Percentiles rank a stretch among this genome's conserved stretches.
Conservation (phyloP, 1,139 yeast genomes). For the Geotrichum europaeum region DNA sequence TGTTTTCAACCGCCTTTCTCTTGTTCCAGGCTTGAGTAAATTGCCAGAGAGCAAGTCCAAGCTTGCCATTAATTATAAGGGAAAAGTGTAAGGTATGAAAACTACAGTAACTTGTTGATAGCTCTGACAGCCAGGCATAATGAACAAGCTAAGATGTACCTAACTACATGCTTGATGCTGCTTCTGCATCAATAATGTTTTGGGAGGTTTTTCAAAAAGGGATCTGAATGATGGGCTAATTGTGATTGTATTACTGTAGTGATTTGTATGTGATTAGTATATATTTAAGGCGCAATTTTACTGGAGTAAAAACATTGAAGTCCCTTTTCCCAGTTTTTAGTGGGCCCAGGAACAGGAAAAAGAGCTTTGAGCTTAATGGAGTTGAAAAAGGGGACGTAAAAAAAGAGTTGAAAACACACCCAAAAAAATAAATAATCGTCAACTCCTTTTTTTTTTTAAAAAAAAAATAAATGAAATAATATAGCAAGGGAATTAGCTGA, state of each 20-base stretch:
- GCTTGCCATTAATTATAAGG: too few species aligned
- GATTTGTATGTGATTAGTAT: neutral
- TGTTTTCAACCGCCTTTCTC: neutral
- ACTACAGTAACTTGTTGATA: neutral
- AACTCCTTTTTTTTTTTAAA: neutral
- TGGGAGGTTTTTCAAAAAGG: neutral
- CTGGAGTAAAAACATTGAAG: neutral
- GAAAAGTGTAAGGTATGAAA: neutral
- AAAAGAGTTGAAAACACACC: neutral
- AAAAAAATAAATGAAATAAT: neutral
- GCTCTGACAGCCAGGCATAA: neutral
- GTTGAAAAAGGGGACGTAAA: neutral
- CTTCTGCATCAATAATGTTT: neutral
- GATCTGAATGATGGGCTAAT: neutral
- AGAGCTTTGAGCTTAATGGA: neutral
- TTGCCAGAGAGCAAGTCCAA: too few species aligned
- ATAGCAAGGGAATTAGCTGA: neutral
- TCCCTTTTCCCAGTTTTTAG: neutral
- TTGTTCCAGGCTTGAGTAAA: too few species aligned
- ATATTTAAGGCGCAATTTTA: neutral
- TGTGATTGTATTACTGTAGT: neutral
- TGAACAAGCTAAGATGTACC: neutral
- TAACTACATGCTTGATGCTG: neutral
- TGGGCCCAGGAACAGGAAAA: neutral
- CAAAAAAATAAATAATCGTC: neutral